These are phyloP conservation scores for Lepidium sativum DNA, from an alignment of 345 rosid species.

Conservation along the genomic window DNA sequence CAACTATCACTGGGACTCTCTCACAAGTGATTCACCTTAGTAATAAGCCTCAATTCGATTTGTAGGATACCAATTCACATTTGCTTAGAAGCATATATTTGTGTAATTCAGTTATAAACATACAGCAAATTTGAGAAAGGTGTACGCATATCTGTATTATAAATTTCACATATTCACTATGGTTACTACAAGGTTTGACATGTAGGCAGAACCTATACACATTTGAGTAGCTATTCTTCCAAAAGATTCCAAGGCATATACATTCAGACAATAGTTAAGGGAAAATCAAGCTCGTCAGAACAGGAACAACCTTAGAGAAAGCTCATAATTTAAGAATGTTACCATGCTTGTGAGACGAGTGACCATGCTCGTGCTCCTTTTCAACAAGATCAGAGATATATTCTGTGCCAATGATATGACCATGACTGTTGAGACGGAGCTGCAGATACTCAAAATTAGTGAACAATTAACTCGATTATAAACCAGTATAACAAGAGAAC, in stretches of 20 bases:
- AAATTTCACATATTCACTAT: background rate
- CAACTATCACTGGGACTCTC: constrained; percentile 6
- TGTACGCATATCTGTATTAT: background rate
- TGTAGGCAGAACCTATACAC: background rate
- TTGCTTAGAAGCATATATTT: background rate
- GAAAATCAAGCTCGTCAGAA: background rate
- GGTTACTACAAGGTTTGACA: constrained; percentile 4
- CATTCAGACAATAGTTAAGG: background rate
- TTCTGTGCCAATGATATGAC: constrained; percentile 90
- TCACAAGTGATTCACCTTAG: background rate
- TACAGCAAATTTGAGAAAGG: background rate
- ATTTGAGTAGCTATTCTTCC: constrained; percentile 2
- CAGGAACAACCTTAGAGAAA: background rate
- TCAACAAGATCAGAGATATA: constrained; percentile 92
- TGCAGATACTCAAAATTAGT: constrained; percentile 41
- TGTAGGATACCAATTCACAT: background rate
- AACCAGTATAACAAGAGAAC: background rate
- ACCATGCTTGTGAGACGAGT: constrained; percentile 64
- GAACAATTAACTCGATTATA: background rate
- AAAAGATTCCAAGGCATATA: background rate
- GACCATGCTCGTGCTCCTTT: constrained; percentile 59
- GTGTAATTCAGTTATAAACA: background rate
- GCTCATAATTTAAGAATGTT: constrained; percentile 15
- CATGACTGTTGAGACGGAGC: constrained; percentile 81
- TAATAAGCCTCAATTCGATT: background rate